Base-by-base conservation (phyloP, 306 rosid species). In the Inga laurina region DNA sequence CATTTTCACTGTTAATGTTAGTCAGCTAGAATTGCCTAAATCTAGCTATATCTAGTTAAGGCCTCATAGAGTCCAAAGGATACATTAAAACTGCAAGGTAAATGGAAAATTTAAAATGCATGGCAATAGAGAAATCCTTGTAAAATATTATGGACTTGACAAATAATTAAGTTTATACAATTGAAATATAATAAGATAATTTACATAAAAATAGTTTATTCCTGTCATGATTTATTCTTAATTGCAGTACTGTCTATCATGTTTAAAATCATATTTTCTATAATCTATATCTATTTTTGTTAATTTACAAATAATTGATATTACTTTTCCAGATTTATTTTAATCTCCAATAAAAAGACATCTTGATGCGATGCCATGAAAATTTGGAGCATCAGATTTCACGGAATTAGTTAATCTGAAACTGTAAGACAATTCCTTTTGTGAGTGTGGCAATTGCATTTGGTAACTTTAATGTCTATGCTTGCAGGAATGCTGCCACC, bases 401-500 rank as follows among this genome's bases (percentile, higher is more conserved):
- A 37, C 56, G 18, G 39, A 39, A 76, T 76, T 35, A 37, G 62
- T 3, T 59, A 41, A 6, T 59, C 24, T 6, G 10, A 39, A 43
- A 35, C 12, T 35, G 3, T 35, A 7, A 69, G 43, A n/a, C 49
- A 19, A 19, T 78, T 64, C 30, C 7, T 78, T 32, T 41, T 16
- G 13, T 37, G 12, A 21, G 45, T 72, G 79, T 64, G 70, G 21
- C 22, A 41, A 14, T 22, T 83, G 65, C 35, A 54, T 82, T 19
- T n/a, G 69, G 57, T 77, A 75, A 81, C 73, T 74, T 49, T 74
- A 37, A 68, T 82, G 61, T 59, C 7, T 85, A 76, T 34, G 56
- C 46, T 35, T 80, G 18, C 90, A 93, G 98, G 98, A 44, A 94
- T 94, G 97, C 77, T 94, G 41, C 98, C 94, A 22, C 94, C 97